Evolutionary conservation across 2,329 filamentous ascomycete species (phyloP).

Genomic region (Triangularia verruculosa): DNA sequence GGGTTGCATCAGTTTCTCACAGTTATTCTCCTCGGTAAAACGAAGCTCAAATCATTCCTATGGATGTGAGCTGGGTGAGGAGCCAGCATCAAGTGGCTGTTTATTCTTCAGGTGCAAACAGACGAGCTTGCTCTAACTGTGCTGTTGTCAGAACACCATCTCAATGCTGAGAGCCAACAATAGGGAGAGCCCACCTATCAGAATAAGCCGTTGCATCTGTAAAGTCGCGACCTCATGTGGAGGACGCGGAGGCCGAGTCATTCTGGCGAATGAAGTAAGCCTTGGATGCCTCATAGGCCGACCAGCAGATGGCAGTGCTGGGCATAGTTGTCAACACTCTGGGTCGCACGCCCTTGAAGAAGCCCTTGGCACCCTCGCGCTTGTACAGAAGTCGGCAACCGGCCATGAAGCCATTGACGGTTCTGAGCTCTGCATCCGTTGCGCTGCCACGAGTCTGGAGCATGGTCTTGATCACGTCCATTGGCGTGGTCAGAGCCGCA

Average conservation of each 20-base stretch:
- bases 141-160: background rate
- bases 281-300: conserved; percentile 66
- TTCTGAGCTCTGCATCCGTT: conserved; percentile 73
- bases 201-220: background rate
- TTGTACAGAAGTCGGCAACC: conserved; percentile 79
- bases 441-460: conserved; percentile 86
- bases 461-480: conserved; percentile 98
- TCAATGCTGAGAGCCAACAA: background rate
- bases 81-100: background rate
- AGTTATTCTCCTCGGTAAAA: background rate
- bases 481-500: conserved; percentile 87
- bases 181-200: background rate
- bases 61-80: background rate
- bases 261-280: conserved; percentile 60
- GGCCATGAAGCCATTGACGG: conserved; percentile 76
- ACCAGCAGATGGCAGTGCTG: conserved; percentile 99
- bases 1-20: background rate
- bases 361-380: conserved; percentile 80
- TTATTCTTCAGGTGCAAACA: background rate
- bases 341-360: conserved; percentile 89
- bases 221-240: background rate
- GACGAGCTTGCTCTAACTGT: background rate
- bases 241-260: conserved; percentile 28
- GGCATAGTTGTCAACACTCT: conserved; percentile 96
- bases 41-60: background rate